A percentile compares a stretch with the other conserved stretches of the same genome.
phyloP scores from a whole-genome alignment of 2,329 filamentous ascomycete species.

The Alternaria alternata region DNA sequence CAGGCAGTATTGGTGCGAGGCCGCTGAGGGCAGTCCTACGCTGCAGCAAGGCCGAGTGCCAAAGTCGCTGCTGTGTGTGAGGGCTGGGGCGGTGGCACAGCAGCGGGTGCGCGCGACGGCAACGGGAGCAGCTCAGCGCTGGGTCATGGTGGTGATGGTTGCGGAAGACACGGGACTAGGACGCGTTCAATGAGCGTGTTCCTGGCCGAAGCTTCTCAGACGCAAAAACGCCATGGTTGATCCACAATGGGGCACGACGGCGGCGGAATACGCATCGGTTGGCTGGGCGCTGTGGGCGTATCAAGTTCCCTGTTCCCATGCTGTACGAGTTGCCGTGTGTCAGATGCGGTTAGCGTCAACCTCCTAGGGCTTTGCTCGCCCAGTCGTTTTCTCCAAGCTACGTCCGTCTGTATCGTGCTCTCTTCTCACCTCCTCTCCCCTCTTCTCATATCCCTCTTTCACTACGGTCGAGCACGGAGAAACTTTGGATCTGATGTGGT shows the following conservation, averaged over 20 bases:
- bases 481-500: constrained; percentile 49
- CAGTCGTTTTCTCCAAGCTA: constrained; percentile 47
- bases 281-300: constrained; percentile 22
- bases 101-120: constrained; percentile 17
- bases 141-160: constrained; percentile 13
- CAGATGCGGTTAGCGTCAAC: constrained; percentile 32
- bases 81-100: constrained; percentile 9
- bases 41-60: constrained; percentile 13
- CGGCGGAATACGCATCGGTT: constrained; percentile 23
- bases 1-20: constrained; percentile 26
- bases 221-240: constrained; percentile 42
- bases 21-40: constrained; percentile 19
- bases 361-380: constrained; percentile 43
- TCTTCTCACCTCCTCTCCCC: constrained; percentile 39
- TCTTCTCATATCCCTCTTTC: constrained; percentile 40
- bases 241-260: constrained; percentile 27
- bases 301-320: constrained; percentile 42
- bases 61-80: constrained; percentile 12
- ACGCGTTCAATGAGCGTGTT: constrained; percentile 45
- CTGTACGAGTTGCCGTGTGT: constrained; percentile 34
- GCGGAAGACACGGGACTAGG: constrained; percentile 35
- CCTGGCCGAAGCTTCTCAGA: constrained; percentile 42
- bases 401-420: constrained; percentile 45
- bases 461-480: constrained; percentile 51
- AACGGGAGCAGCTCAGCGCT: constrained; percentile 17